These are phyloP conservation scores for Xylariaceae sp. DNA, from an alignment of 2,329 filamentous ascomycete genomes.

Conservation along the genomic window DNA sequence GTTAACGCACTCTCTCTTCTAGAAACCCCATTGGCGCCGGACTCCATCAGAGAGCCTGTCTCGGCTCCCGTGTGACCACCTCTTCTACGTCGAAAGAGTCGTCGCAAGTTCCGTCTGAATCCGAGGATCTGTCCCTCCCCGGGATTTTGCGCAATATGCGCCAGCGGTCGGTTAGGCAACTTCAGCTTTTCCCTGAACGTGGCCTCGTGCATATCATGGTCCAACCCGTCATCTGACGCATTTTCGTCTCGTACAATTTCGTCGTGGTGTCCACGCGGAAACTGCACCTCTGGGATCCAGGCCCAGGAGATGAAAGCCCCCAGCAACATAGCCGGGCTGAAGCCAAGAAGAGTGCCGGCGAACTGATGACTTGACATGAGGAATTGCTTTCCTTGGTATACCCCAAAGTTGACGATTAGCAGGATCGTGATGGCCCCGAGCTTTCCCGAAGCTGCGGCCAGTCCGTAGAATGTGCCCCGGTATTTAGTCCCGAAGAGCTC, in stretches of 20 bases:
- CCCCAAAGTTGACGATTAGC: constrained; percentile 47
- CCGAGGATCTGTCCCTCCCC: constrained; percentile 31
- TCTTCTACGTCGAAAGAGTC: not conserved
- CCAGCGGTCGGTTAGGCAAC: constrained; percentile 28
- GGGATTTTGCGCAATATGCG: constrained; percentile 31
- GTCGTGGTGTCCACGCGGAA: constrained; percentile 25
- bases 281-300: constrained; percentile 37
- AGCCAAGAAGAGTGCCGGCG: constrained; percentile 32
- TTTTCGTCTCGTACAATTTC: constrained; percentile 9
- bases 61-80: not conserved
- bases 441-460: constrained; percentile 67
- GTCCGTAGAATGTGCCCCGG: constrained; percentile 67
- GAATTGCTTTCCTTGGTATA: constrained; percentile 15
- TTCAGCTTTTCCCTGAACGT: constrained; percentile 29
- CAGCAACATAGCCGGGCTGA: constrained; percentile 34
- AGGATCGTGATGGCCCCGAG: constrained; percentile 61
- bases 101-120: constrained; percentile 25
- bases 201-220: not conserved
- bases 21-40: not conserved
- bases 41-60: not conserved
- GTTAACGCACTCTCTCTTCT: not conserved
- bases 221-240: constrained; percentile 18
- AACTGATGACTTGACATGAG: constrained; percentile 7
- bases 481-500: constrained; percentile 71
- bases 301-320: constrained; percentile 35